These are phyloP conservation scores for Aspergillus conjunctus DNA, from an alignment of 495 filamentous ascomycete species.

Conservation along the genomic window DNA sequence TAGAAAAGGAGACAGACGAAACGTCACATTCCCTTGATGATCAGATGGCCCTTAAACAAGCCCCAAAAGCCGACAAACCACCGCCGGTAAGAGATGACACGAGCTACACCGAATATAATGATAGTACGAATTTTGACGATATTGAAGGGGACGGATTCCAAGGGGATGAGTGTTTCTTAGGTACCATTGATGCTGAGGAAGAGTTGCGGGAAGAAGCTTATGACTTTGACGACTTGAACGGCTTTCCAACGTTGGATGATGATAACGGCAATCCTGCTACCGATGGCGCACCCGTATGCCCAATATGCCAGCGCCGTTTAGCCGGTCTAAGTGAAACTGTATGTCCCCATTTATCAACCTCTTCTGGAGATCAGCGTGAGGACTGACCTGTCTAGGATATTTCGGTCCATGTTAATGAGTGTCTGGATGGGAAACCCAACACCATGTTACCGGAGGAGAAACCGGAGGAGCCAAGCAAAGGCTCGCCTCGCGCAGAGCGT, in stretches of 20 bases:
- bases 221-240: conserved; percentile 25
- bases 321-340: conserved; percentile 59
- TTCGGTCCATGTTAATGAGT: conserved; percentile 83
- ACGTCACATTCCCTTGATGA: conserved; percentile 31
- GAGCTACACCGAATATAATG: conserved; percentile 57
- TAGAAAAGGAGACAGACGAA: conserved; percentile 9
- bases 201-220: conserved; percentile 28
- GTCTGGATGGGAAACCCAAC: conserved; percentile 77
- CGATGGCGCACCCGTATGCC: conserved; percentile 55
- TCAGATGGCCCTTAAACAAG: conserved; percentile 54
- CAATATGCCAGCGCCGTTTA: conserved; percentile 71
- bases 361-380: conserved; percentile 3
- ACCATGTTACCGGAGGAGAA: conserved; percentile 43
- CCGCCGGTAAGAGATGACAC: conserved; percentile 59
- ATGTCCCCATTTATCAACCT: conserved; percentile 19
- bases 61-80: conserved; percentile 30
- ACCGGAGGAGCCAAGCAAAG: conserved; percentile 23
- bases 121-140: conserved; percentile 70
- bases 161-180: conserved; percentile 45
- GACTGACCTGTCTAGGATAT: conserved; percentile 40
- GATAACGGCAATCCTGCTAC: conserved; percentile 35
- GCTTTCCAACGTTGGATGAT: conserved; percentile 39
- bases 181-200: conserved; percentile 37
- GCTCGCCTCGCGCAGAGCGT: conserved; percentile 59
- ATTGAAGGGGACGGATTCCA: conserved; percentile 54